Evolutionary conservation across 305 asterid genomes (phyloP), one percentile per base, ranked within the genome.

Genomic region (Nicotiana rustica): DNA sequence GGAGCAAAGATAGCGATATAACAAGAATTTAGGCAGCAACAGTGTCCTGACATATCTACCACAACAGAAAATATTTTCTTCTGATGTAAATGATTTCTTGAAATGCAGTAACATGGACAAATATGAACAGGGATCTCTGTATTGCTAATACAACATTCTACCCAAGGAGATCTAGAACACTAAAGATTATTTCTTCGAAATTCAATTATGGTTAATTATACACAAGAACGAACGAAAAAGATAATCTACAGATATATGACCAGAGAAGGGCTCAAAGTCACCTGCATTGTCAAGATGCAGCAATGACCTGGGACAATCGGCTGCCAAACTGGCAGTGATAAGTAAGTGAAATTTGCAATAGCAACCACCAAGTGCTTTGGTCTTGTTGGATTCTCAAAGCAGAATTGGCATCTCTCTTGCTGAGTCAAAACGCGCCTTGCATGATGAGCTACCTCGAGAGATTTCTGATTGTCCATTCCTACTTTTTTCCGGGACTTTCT

Each of bases 241-340:
- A 71, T 71, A 25, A 36, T 44, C 6, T 49, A 65, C 9, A 47
- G 21, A 31, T 15, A 64, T 19, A 57, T 49, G 19, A 25, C 18
- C 61, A 52, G 77, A 70, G 52, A 69, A 41, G 83, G 64, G 76
- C 76, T 14, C 60, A 21, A 25, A 61, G 83, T 80, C 80, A 94
- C 99, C 98, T 96, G 99, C 92, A 89, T 86, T 80, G 99, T 95
- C 80, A 92, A 85, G 84, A 96, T 96, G 90, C 93, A 81, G 90
- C 98, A 94, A 83, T 96, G 98, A 83, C 99, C 98, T 0, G 93
- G 92, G 82, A 87, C 94, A 82, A 96, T 88, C 61, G 97, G 93
- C 84, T 92, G 92, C 89, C 91, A 91, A 65, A 89, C 93, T 82
- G 98, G 97, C 70, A 96, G 67, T n/a, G 98, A 84, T 83, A 96